Evolutionary conservation across 2,329 filamentous ascomycete genomes (phyloP).

Genomic region (Ceratocystis eucalypticola): DNA sequence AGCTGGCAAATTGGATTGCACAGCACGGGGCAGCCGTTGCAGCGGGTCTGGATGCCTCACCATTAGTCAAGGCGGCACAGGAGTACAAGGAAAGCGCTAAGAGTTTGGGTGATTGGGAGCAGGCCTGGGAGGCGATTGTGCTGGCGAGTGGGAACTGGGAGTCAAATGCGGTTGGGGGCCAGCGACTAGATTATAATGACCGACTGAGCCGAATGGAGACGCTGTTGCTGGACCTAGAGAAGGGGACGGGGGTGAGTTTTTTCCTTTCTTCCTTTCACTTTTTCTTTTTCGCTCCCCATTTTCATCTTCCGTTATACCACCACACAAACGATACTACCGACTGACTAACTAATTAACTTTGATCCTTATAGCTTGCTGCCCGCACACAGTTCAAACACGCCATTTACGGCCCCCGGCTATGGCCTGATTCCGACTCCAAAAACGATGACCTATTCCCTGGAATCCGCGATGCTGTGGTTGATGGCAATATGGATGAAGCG

Average conservation of each 20-base stretch:
- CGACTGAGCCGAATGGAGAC: constrained; percentile 73
- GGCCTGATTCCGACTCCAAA: constrained; percentile 50
- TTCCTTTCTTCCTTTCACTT: constrained; percentile 6
- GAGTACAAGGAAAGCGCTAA: constrained; percentile 38
- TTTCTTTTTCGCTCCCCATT: background rate
- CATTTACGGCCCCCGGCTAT: constrained; percentile 70
- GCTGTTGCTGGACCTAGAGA: constrained; percentile 61
- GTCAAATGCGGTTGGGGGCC: constrained; percentile 49
- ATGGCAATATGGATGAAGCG: constrained; percentile 54
- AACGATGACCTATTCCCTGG: constrained; percentile 54
- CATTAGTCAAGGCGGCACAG: constrained; percentile 42
- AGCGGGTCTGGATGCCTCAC: constrained; percentile 24
- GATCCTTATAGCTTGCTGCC: constrained; percentile 51
- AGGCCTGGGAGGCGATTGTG: constrained; percentile 60
- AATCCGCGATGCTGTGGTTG: constrained; percentile 67
- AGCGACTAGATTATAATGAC: constrained; percentile 63
- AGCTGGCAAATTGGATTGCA: constrained; percentile 52
- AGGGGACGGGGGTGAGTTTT: constrained; percentile 57
- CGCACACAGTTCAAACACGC: constrained; percentile 90
- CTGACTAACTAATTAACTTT: constrained; percentile 20
- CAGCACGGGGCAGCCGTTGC: constrained; percentile 30
- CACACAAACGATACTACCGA: background rate
- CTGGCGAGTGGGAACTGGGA: constrained; percentile 64
- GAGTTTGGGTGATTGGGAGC: constrained; percentile 55
- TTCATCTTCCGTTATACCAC: background rate